These are phyloP conservation scores for Eragrostis nindensis DNA, from an alignment of 176 grass and related monocot species.

Conservation along the genomic window DNA sequence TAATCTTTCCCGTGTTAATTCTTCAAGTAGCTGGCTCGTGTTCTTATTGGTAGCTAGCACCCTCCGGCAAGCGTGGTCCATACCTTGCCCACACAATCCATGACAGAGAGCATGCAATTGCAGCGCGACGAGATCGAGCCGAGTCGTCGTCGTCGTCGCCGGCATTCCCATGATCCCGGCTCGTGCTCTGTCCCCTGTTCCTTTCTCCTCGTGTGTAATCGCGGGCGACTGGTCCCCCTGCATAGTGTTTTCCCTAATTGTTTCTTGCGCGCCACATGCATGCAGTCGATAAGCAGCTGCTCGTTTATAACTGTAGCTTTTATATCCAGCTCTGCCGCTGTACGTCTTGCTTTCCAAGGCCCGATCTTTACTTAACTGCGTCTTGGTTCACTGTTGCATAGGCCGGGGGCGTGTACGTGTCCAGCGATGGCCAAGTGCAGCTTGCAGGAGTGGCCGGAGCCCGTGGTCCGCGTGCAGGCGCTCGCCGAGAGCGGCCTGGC, in stretches of 20 bases:
- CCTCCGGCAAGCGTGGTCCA: conserved; percentile 1
- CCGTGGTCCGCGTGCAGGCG: conserved; percentile 72
- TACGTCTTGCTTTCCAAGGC: not conserved
- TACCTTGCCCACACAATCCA: not conserved
- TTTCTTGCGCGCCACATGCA: conserved; percentile 9
- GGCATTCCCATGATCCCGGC: conserved; percentile 37
- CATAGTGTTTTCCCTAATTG: not conserved
- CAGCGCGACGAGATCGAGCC: not conserved
- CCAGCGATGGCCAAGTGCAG: conserved; percentile 40
- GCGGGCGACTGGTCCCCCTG: not conserved
- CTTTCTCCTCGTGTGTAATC: not conserved
- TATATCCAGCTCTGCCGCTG: not conserved
- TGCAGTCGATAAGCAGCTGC: not conserved
- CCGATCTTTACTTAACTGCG: not conserved
- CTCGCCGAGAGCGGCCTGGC: conserved; percentile 67
- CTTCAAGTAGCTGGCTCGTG: not conserved
- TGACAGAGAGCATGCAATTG: not conserved
- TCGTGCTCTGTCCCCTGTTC: conserved; percentile 9
- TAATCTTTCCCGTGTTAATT: not conserved
- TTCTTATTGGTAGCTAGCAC: not conserved
- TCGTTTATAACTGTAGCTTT: conserved; percentile 29
- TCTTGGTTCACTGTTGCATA: conserved; percentile 22
- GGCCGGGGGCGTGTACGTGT: not conserved
- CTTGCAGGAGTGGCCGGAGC: conserved; percentile 80
- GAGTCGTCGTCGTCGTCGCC: not conserved